Base-by-base conservation (phyloP, 2,329 filamentous ascomycete genomes). In the Nigrospora sphaerica region DNA sequence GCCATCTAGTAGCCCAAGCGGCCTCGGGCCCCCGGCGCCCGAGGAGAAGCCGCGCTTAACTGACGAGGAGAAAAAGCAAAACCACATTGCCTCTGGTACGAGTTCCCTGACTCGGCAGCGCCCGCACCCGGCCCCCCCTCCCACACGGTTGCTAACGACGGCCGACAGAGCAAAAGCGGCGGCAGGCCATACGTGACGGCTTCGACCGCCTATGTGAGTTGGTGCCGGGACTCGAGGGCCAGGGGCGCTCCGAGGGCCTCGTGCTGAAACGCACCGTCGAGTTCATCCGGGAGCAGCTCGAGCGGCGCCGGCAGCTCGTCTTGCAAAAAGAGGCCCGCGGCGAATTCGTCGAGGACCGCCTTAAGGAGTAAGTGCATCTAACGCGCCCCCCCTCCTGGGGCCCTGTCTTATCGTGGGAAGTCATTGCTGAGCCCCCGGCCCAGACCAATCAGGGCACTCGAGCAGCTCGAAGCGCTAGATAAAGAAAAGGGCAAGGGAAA, bases 191-290 rank as follows among this genome's bases (percentile, higher is more conserved):
- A 54, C 78, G 90, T 40, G 82, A 88, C 48, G 88, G 86, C 47
- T 95, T 95, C 62, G 88, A 95, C 63, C 78, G 83, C 32, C 76
- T 95, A 23, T 87, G 87, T 14, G 79, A 83, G 45, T 75, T 95
- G 32, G 88, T 95, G 1, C 90, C 90, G 0, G 88, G 87, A 0
- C 74, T 95, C 45, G 79, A 88, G 57, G 90, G 90, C 1, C 86
- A 91, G 59, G 90, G 86, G 1, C 81, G 89, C 39, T 93, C 88
- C 52, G 90, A 95, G 64, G 88, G 87, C 28, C 74, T 89, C 16
- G 88, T 95, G n/a, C 73, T 95, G 18, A 80, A 83, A 52, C 77
- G 77, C 53, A 86, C 84, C 0, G 78, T 86, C 31, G 80, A 84
- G 13, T 85, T 75, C 51, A 83, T 87, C 59, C 72, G 72, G 37